These are phyloP conservation scores for Periconia sp. DNA, from an alignment of 2,329 filamentous ascomycete genomes.

Conservation along the genomic window DNA sequence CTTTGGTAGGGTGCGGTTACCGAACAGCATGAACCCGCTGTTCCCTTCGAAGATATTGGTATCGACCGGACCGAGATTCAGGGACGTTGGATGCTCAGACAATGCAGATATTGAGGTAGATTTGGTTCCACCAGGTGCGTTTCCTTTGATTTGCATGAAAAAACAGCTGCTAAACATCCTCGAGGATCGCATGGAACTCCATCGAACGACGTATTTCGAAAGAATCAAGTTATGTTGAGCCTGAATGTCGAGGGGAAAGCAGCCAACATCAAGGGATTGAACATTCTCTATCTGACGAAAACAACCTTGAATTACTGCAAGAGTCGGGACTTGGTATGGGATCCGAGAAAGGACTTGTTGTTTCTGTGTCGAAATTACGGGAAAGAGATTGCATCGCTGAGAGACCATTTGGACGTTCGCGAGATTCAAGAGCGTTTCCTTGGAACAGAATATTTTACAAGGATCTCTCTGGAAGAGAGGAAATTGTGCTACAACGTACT, in stretches of 20 bases:
- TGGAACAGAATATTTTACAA: slow-evolving; percentile 27
- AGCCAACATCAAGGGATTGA: slow-evolving; percentile 30
- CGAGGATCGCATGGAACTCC: slow-evolving; percentile 31
- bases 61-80: slow-evolving; percentile 33
- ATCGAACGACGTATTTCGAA: slow-evolving; percentile 21
- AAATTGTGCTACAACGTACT: slow-evolving; percentile 28
- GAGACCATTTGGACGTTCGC: slow-evolving; percentile 23
- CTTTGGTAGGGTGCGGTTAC: slow-evolving; percentile 23
- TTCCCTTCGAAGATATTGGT: slow-evolving; percentile 33
- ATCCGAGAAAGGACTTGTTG: slow-evolving; percentile 30
- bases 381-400: slow-evolving; percentile 24
- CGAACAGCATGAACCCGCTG: slow-evolving; percentile 32
- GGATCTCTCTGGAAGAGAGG: slow-evolving; percentile 23
- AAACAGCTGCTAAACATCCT: slow-evolving; percentile 6
- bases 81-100: slow-evolving; percentile 27
- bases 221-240: slow-evolving; percentile 29
- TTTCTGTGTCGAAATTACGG: slow-evolving; percentile 31
- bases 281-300: slow-evolving; percentile 31
- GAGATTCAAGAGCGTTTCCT: slow-evolving; percentile 30
- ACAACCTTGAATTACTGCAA: slow-evolving; percentile 28
- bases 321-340: slow-evolving; percentile 28
- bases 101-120: slow-evolving; percentile 33
- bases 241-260: slow-evolving; percentile 24
- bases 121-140: slow-evolving; percentile 32
- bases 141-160: background rate